Evolutionary conservation across 2,329 filamentous ascomycete species (phyloP), one percentile per base, ranked within the genome.

Genomic region (Claviceps purpurea): DNA sequence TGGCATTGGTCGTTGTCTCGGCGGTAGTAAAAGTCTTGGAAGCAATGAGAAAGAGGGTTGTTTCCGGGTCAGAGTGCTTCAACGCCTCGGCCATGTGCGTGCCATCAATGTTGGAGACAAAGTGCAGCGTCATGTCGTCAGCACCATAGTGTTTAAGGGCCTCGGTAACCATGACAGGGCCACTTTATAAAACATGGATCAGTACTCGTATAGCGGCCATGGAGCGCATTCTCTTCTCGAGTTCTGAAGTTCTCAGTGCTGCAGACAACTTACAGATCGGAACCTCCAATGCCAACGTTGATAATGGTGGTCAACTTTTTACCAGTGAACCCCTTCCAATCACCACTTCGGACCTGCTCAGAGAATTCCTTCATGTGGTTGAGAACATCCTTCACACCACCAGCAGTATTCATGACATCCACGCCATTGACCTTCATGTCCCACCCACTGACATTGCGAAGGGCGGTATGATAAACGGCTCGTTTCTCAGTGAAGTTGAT

Each of bases 1-100:
- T 96, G 70, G 93, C 93, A 68, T 98, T 98, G 62, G 91, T 97
- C 55, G 79, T 85, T 48, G 93, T 98, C 79, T 98, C 93, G 54
- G 93, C 93, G 10, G 93, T 98, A 57, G 93, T 98, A 73, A 98
- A 98, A 57, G 93, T 98, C 84, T 98, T 98, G 71, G 91, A 97
- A 53, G 93, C 93, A 61, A 98, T 82, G 61, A 98, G 79, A 84
- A 98, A 97, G 58, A 98, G 85, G n/a, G 93, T 96, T 47, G 91
- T 96, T 76, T 98, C 93, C 48, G 91, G 91, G 69, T 98, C 83
- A 8, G 91, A 95, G 62, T 83, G 73, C 66, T 82, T 84, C 55
- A 97, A 81, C 49, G 93, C 90, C 74, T 98, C 93, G 47, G 89
- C 87, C 68, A 97, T 89, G 75, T 98, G 93, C 52, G 93, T 98